phyloP scores from a whole-genome alignment of 495 filamentous ascomycete species.

The Jackrogersella minutella region DNA sequence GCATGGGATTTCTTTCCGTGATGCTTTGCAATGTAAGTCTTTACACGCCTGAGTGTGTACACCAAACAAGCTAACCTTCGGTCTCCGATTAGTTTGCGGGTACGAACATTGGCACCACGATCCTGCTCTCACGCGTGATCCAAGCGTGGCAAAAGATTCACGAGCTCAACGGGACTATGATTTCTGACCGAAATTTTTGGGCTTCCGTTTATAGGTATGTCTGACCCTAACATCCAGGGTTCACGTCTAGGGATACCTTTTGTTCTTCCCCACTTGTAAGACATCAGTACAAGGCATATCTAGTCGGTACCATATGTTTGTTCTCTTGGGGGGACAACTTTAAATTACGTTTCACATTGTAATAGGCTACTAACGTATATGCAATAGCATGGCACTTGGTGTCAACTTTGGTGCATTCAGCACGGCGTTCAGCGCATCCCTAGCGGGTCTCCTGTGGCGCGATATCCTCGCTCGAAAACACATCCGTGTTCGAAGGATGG shows the following conservation, averaged over 20 bases:
- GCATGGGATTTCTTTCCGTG: conserved; percentile 73
- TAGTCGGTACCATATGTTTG: too few relatives aligned
- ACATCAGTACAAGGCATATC: too few relatives aligned
- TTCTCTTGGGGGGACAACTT: too few relatives aligned
- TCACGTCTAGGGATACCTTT: neutral
- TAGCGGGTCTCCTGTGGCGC: conserved; percentile 72
- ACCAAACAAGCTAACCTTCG: conserved; percentile 18
- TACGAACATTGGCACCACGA: conserved; percentile 75
- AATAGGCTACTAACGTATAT: neutral
- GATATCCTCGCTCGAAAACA: conserved; percentile 70
- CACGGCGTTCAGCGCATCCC: conserved; percentile 69
- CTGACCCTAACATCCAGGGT: neutral
- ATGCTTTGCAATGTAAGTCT: conserved; percentile 71
- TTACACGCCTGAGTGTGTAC: neutral
- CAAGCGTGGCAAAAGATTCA: conserved; percentile 69
- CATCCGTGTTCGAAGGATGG: conserved; percentile 63
- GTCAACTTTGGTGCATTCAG: conserved; percentile 76
- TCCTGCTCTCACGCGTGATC: conserved; percentile 70
- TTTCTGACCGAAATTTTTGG: conserved; percentile 68
- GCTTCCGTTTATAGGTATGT: conserved; percentile 63
- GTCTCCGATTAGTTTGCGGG: conserved; percentile 64
- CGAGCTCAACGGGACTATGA: conserved; percentile 47
- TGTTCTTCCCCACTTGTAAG: neutral
- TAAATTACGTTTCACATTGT: neutral
- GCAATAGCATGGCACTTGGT: conserved; percentile 66